Base-by-base conservation (phyloP, 805 yeast genomes). In the Saccharomycopsis sp. region DNA sequence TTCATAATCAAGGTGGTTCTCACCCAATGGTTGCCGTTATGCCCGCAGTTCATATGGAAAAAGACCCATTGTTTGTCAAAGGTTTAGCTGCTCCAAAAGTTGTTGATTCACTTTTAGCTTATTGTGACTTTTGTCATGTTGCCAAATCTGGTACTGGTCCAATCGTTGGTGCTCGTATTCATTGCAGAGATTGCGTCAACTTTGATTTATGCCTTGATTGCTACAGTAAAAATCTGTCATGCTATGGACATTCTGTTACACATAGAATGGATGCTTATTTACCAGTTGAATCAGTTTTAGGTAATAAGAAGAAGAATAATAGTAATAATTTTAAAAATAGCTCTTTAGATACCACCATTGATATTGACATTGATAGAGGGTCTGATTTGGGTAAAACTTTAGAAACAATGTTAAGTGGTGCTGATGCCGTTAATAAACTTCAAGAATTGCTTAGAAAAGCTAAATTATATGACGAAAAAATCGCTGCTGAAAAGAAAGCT, bases 181-280 rank as follows among this genome's bases (percentile, higher is more conserved):
- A 37, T 8, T 41, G 46, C 20, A 18, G 21, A 2, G 37, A 29
- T 12, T 45, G 45, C 21, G 2, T 18, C n/a, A 23, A 45, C 13
- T 45, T 37, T 33, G 37, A 20, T 23, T 32, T 45, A 14, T 45
- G 48, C 19, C 19, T 30, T 5, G 26, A 19, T 13, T 45, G 48
- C 28, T 34, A 37, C 26, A 17, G 18, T 8, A 29, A 31, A 23
- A 23, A 23, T 6, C 10, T 23, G 26, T n/a, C n/a, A n/a, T n/a
- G n/a, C n/a, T n/a, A n/a, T n/a, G n/a, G n/a, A n/a, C n/a, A n/a
- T n/a, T n/a, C n/a, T n/a, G n/a, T n/a, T n/a, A n/a, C n/a, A 14
- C 47, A 44, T 25, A 20, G 27, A 5, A 36, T 44, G 40, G 37
- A 12, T 20, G 37, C 33, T 21, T 21, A 28, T 12, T 27, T 36